Base-by-base conservation (phyloP, 441 rosid species). In the Metrosideros polymorpha region DNA sequence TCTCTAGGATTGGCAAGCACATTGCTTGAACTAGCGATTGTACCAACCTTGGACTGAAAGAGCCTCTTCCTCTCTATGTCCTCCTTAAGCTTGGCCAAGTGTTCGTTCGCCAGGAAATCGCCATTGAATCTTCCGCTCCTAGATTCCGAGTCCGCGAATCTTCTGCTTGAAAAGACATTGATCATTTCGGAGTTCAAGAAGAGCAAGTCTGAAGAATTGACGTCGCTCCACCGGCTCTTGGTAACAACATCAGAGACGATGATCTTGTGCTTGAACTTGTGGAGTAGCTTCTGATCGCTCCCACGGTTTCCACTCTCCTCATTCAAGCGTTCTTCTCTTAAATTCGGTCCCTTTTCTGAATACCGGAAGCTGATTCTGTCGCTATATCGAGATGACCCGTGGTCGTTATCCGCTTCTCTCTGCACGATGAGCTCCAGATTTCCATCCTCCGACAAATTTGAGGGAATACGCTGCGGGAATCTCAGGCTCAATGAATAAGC, bases 11-110 rank as follows among this genome's bases (percentile, higher is more conserved):
- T 88, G 56, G 90, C 89, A 30, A 56, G 76, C 7, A 10, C 79
- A 3, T 22, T 29, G 57, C 43, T 85, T 83, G 88, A 56, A 35
- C 79, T 66, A 22, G 79, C 59, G n/a, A 61, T 85, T 30, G 89
- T 6, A 82, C 61, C 87, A 10, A 91, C 54, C 82, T 91, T 94
- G 79, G 55, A 92, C 84, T 93, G 95, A 57, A 93, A 85, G 90
- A 88, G 84, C 87, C 93, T 90, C 89, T 93, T 94, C 84, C 83
- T 86, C 88, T 66, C 79, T 0, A 93, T 90, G 55, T 93, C 95
- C 18, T 66, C 25, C 43, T 66, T 66, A 5, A 35, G 35, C 79
- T 22, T 66, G 79, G 15, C 4, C 79, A 66, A 35, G 14, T 19
- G 12, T 3, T 35, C 13, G 79, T 35, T 66, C 3, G 15, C 47